Evolutionary conservation across 176 grass and related monocot genomes (phyloP).

Genomic region (Oryza brachyantha): DNA sequence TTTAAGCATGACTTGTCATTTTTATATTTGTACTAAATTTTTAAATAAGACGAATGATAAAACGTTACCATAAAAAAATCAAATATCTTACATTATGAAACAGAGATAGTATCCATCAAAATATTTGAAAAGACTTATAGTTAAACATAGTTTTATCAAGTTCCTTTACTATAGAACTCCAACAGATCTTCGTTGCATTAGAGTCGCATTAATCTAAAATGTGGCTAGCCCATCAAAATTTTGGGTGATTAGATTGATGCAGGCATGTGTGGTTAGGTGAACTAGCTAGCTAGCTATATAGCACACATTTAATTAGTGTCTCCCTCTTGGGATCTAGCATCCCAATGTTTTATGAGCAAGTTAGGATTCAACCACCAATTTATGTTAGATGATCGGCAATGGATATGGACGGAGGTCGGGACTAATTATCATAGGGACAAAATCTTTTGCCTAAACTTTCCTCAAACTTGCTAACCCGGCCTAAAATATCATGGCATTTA

Average conservation of each 20-base stretch:
- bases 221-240: neutral
- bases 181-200: neutral
- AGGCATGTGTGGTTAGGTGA: slow-evolving; percentile 11
- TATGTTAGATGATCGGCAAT: neutral
- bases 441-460: neutral
- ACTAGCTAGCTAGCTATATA: neutral
- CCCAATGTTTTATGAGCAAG: neutral
- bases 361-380: neutral
- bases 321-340: slow-evolving; percentile 18
- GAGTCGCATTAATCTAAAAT: neutral
- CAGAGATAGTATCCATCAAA: neutral
- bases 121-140: neutral
- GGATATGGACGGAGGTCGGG: neutral
- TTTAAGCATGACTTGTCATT: no score
- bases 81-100: no score
- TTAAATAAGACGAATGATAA: no score
- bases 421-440: neutral
- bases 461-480: neutral
- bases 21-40: no score
- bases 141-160: neutral
- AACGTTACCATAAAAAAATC: no score
- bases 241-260: neutral
- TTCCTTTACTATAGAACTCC: neutral
- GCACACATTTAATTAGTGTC: neutral
- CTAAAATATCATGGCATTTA: neutral